Evolutionary conservation across 192 early-diverging fungal species (phyloP), one percentile per base, ranked within the genome.

Genomic region (Linnemannia zychae): DNA sequence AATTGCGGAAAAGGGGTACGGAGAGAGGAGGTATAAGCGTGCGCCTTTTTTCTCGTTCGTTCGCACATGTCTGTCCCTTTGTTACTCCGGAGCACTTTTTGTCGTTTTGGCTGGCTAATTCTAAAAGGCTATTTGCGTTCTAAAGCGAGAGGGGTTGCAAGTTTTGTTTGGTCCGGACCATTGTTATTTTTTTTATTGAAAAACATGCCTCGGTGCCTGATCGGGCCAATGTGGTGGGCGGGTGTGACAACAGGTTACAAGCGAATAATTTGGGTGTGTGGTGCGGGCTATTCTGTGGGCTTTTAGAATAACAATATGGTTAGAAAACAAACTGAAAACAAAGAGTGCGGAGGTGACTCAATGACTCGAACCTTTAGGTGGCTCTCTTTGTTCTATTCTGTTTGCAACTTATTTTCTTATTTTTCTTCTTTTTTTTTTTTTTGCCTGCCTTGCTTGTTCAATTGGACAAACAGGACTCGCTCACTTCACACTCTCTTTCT

Each of bases 221-320:
- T 67, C 67, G 67, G 31, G 67, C 67, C 67, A 67, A 67, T 67
- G 36, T 67, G 67, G 67, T 67, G 67, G 31, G 36, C 15, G 67
- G 12, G 5, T 67, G 67, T 67, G 67, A 67, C 31, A 36, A 28
- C 15, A 31, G 34, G 65, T 36, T 31, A 37, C 7, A 18, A 24
- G 12, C 33, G 34, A 31, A 17, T 38, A 9, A 9, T 15, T 22
- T 9, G 60, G 16, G n/a, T 20, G 28, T 38, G 37, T 67, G 31
- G 67, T 22, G n/a, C n/a, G n/a, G n/a, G n/a, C n/a, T 67, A 38
- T 38, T 67, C 67, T 16, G 7, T 67, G 15, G 33, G 15, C 24
- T 67, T 57, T 9, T n/a, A n/a, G n/a, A n/a, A n/a, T n/a, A n/a
- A 57, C 22, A 57, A 28, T 57, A 24, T 57, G 52, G 52, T 57